phyloP scores from a whole-genome alignment of 2,329 filamentous ascomycete species.

The Colletotrichum costaricense region DNA sequence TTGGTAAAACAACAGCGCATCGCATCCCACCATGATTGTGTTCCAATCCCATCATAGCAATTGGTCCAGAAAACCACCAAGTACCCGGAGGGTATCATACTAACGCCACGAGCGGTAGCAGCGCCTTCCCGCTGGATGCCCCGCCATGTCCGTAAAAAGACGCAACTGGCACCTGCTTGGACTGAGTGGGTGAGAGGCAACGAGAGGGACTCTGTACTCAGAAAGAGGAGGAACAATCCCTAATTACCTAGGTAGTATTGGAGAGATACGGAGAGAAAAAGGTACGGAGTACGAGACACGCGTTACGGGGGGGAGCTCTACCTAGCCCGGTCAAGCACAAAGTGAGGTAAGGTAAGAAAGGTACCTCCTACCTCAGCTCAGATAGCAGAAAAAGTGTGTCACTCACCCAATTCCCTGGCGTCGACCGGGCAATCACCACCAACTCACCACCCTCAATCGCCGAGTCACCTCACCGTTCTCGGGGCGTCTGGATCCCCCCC shows the following conservation, averaged over 20 bases:
- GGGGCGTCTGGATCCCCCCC: background rate
- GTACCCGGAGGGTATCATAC: slow-evolving; percentile 14
- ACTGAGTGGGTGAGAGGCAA: slow-evolving; percentile 30
- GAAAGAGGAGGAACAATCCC: too few relatives aligned
- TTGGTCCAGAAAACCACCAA: background rate
- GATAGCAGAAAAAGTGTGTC: slow-evolving; percentile 24
- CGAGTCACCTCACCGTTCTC: slow-evolving; percentile 17
- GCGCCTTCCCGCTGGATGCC: slow-evolving; percentile 24
- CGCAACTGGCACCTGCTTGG: slow-evolving; percentile 34
- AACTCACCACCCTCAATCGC: background rate
- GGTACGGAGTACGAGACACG: slow-evolving; percentile 11
- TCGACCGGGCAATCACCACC: slow-evolving; percentile 28
- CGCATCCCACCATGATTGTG: background rate
- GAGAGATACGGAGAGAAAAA: background rate
- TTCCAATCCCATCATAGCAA: slow-evolving; percentile 1
- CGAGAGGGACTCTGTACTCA: background rate
- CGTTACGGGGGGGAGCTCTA: slow-evolving; percentile 18
- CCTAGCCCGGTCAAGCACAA: background rate
- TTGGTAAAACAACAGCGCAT: background rate
- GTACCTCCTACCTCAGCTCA: background rate
- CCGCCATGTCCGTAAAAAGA: slow-evolving; percentile 34
- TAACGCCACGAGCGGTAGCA: slow-evolving; percentile 23
- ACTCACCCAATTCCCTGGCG: slow-evolving; percentile 23
- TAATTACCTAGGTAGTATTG: too few relatives aligned
- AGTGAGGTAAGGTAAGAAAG: background rate